A percentile compares a stretch with the other conserved stretches of the same genome.
Evolutionary conservation across 108 stramenopile genomes (phyloP).

Genomic region (Stephanodiscus minutulus): DNA sequence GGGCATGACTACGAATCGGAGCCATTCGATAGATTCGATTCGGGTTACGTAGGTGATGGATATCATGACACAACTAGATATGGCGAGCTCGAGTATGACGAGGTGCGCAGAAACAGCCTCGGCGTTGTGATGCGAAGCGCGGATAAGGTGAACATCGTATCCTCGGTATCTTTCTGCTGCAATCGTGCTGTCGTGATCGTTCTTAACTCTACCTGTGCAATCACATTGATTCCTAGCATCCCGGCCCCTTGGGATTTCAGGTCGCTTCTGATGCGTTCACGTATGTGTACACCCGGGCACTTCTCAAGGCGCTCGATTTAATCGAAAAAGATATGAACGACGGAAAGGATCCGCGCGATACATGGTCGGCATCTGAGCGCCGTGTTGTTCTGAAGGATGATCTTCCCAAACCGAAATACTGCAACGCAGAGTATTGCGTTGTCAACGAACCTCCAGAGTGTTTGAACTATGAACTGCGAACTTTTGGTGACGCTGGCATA

Average conservation of each 20-base stretch:
- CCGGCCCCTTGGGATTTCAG: constrained; percentile 55
- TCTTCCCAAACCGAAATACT: constrained; percentile 40
- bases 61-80: constrained; percentile 54
- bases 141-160: background rate
- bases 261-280: constrained; percentile 49
- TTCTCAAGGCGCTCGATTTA: constrained; percentile 41
- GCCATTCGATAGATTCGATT: constrained; percentile 35
- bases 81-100: constrained; percentile 50
- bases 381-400: constrained; percentile 31
- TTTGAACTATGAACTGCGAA: constrained; percentile 51
- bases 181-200: background rate
- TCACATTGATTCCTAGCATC: constrained; percentile 17
- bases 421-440: constrained; percentile 43
- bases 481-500: constrained; percentile 40
- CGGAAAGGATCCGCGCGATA: constrained; percentile 42
- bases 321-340: constrained; percentile 37
- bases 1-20: constrained; percentile 45
- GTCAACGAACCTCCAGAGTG: constrained; percentile 53
- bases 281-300: constrained; percentile 46
- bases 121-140: constrained; percentile 44
- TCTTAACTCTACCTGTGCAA: background rate
- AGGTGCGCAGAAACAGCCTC: constrained; percentile 24
- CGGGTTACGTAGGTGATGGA: constrained; percentile 49
- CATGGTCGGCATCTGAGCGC: constrained; percentile 34
- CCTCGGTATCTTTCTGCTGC: background rate